These are phyloP conservation scores for Malassezia dermatis DNA, from an alignment of 1,284 basidiomycete species.

Conservation along the genomic window DNA sequence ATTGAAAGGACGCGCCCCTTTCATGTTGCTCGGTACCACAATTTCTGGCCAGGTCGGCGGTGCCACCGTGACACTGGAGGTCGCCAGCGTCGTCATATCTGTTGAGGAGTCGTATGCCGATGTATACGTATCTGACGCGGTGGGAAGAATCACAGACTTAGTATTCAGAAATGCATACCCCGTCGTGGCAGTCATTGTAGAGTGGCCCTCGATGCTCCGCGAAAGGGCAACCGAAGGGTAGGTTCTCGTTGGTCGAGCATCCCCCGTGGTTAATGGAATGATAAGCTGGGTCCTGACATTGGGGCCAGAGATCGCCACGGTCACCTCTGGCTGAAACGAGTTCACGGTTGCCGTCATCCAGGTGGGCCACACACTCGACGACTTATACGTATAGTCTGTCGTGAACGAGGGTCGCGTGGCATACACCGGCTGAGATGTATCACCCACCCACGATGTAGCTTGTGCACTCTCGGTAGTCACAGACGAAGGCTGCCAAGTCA, in stretches of 20 bases:
- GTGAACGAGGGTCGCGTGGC: too few species aligned
- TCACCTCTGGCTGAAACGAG: too few species aligned
- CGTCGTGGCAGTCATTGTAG: not conserved
- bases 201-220: not conserved
- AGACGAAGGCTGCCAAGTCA: too few species aligned
- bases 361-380: too few species aligned
- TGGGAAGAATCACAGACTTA: conserved; percentile 5
- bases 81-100: not conserved
- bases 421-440: too few species aligned
- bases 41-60: not conserved
- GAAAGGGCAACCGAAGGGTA: not conserved
- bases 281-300: too few species aligned
- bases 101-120: not conserved
- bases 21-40: not conserved
- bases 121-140: not conserved
- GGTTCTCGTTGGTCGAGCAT: not conserved
- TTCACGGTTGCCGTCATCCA: too few species aligned
- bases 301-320: too few species aligned
- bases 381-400: too few species aligned
- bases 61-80: not conserved
- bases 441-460: too few species aligned
- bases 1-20: not conserved
- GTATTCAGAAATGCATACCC: conserved; percentile 9
- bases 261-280: not conserved
- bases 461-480: too few species aligned